A percentile compares a stretch with the other conserved stretches of the same genome.
These are phyloP conservation scores for Aspergillus wentii DNA, from an alignment of 495 filamentous ascomycete species.

Conservation along the genomic window DNA sequence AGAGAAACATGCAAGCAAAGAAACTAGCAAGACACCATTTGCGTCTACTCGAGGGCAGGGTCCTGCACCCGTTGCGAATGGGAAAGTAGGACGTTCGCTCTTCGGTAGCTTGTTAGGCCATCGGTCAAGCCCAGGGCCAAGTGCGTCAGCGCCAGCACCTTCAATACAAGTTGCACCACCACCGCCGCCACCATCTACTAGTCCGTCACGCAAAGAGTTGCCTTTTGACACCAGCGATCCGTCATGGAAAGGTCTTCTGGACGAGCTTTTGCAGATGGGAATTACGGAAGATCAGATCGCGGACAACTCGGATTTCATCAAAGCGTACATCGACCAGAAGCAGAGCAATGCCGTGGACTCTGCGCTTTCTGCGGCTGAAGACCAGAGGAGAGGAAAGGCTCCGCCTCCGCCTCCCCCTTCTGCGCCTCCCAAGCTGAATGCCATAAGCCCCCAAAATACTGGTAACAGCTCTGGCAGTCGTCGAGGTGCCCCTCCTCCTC, in stretches of 20 bases:
- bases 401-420: constrained; percentile 56
- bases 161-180: constrained; percentile 47
- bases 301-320: constrained; percentile 93
- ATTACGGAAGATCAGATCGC: constrained; percentile 89
- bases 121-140: constrained; percentile 57
- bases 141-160: constrained; percentile 34
- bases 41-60: constrained; percentile 51
- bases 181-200: constrained; percentile 20
- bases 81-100: constrained; percentile 47
- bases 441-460: constrained; percentile 66
- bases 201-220: constrained; percentile 46
- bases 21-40: constrained; percentile 73
- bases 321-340: constrained; percentile 79
- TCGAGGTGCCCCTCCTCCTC: constrained; percentile 75
- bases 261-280: constrained; percentile 78
- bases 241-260: constrained; percentile 75
- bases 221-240: constrained; percentile 80
- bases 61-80: constrained; percentile 40
- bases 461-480: constrained; percentile 56
- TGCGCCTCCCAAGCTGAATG: constrained; percentile 39
- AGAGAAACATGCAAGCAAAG: constrained; percentile 89
- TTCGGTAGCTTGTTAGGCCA: constrained; percentile 71
- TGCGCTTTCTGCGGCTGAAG: constrained; percentile 17
- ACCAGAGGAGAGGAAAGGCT: constrained; percentile 47
- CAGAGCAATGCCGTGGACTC: constrained; percentile 50